These are phyloP conservation scores for Podospora pseudocomata DNA, from an alignment of 495 filamentous ascomycete genomes.

Conservation along the genomic window DNA sequence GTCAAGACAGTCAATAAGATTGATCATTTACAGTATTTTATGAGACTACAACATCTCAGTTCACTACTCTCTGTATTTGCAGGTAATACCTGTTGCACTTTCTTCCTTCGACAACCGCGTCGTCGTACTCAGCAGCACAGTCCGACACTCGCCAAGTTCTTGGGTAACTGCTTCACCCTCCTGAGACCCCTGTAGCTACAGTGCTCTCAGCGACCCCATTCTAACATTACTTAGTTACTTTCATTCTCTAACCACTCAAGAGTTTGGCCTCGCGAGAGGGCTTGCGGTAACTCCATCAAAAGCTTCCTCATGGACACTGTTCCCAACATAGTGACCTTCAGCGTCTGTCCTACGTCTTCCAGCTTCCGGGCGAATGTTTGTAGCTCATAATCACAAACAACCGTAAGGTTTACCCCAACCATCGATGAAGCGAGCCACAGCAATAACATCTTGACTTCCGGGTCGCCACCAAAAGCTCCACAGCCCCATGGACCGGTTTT, in stretches of 20 bases:
- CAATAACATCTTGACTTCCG: constrained; percentile 26
- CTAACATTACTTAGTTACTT: too few relatives aligned
- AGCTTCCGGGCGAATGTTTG: neutral
- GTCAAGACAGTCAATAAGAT: too few relatives aligned
- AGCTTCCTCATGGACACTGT: neutral
- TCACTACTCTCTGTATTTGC: too few relatives aligned
- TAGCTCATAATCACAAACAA: constrained; percentile 16
- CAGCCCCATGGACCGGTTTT: constrained; percentile 30
- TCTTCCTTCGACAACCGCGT: too few relatives aligned
- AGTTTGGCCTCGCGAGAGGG: neutral
- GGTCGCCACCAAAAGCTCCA: constrained; percentile 29
- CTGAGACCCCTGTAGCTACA: too few relatives aligned
- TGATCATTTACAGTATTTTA: too few relatives aligned
- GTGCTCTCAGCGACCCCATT: too few relatives aligned
- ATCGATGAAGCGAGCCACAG: constrained; percentile 29
- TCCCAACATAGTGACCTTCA: neutral
- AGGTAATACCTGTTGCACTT: too few relatives aligned
- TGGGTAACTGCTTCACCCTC: too few relatives aligned
- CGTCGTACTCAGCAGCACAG: too few relatives aligned
- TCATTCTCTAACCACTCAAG: neutral
- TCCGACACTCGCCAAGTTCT: too few relatives aligned
- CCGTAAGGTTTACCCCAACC: constrained; percentile 15
- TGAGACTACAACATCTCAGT: too few relatives aligned
- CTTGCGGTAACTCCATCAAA: neutral
- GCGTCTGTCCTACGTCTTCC: neutral